A percentile compares a stretch with the other conserved stretches of the same genome.
Conservation (phyloP, 495 filamentous ascomycete genomes). For the Amphirosellinia nigrospora region DNA sequence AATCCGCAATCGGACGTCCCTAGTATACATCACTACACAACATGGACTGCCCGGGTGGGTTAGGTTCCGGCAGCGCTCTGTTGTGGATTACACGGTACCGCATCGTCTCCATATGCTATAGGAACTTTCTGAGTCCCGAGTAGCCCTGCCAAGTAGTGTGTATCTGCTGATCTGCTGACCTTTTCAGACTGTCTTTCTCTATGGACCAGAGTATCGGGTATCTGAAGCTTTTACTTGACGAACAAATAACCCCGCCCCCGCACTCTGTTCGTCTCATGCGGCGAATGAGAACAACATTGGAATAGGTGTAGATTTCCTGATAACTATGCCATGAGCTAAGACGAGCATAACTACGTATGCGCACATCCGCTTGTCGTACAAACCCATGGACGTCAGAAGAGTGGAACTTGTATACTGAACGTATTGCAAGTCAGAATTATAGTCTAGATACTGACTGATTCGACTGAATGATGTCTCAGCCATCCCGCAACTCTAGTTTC, state of each 20-base stretch:
- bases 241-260: constrained; percentile 19
- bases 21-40: constrained; percentile 9
- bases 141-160: neutral
- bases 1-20: constrained; percentile 19
- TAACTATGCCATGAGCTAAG: neutral
- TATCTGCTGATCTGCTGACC: constrained; percentile 4
- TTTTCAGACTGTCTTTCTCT: neutral
- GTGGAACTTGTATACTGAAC: neutral
- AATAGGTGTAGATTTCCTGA: neutral
- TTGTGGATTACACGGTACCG: constrained; percentile 4
- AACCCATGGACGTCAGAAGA: neutral
- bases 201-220: constrained; percentile 11
- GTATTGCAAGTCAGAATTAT: neutral
- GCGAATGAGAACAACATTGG: neutral
- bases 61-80: neutral
- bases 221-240: neutral
- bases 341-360: neutral
- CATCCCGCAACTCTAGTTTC: constrained; percentile 6
- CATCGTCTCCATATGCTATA: neutral
- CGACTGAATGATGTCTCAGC: constrained; percentile 7
- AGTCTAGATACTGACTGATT: neutral
- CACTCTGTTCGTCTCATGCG: constrained; percentile 2
- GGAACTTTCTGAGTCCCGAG: neutral
- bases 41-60: neutral
- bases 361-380: neutral